Percentiles rank a stretch among this genome's conserved stretches.
Conservation (phyloP, 2,329 filamentous ascomycete genomes). For the Pyrenophora seminiperda region DNA sequence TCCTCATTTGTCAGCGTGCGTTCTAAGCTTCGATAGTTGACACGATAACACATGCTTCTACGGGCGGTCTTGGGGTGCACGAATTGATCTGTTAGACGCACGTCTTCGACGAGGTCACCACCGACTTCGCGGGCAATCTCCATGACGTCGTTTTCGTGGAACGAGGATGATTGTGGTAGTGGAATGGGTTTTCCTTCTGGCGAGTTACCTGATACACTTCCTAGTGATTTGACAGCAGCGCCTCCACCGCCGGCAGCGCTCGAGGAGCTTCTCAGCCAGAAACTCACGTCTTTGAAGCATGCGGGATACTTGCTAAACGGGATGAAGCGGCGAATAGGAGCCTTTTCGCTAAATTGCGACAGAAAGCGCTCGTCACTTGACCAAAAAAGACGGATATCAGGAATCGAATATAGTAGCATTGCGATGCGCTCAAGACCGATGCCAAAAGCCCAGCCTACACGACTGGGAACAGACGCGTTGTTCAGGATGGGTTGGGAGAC, state of each 20-base stretch:
- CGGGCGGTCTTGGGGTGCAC: slow-evolving; percentile 82
- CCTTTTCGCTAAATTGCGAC: slow-evolving; percentile 69
- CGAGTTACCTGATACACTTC: slow-evolving; percentile 8
- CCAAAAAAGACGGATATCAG: slow-evolving; percentile 97
- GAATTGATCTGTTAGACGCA: slow-evolving; percentile 83
- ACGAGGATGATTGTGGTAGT: slow-evolving; percentile 40
- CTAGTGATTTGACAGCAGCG: background rate
- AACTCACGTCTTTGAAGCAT: slow-evolving; percentile 90
- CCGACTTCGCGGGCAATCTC: slow-evolving; percentile 84
- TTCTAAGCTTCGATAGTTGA: slow-evolving; percentile 93
- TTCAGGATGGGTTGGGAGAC: slow-evolving; percentile 81
- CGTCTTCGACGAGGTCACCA: slow-evolving; percentile 86
- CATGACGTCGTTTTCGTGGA: slow-evolving; percentile 98
- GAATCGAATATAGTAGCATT: slow-evolving; percentile 95
- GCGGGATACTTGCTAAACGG: slow-evolving; percentile 91
- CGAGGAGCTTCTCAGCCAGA: slow-evolving; percentile 68
- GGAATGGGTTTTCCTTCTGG: slow-evolving; percentile 14
- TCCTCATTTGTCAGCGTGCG: slow-evolving; percentile 85
- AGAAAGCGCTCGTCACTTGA: slow-evolving; percentile 83
- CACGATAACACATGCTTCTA: slow-evolving; percentile 86
- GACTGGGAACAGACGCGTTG: slow-evolving; percentile 74
- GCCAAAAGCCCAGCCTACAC: slow-evolving; percentile 94
- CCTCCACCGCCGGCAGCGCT: slow-evolving; percentile 33
- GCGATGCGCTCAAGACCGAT: slow-evolving; percentile 92
- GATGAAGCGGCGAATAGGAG: slow-evolving; percentile 67